Evolutionary conservation across 805 yeast species (phyloP), one percentile per base, ranked within the genome.

Genomic region (Blastobotrys americana): DNA sequence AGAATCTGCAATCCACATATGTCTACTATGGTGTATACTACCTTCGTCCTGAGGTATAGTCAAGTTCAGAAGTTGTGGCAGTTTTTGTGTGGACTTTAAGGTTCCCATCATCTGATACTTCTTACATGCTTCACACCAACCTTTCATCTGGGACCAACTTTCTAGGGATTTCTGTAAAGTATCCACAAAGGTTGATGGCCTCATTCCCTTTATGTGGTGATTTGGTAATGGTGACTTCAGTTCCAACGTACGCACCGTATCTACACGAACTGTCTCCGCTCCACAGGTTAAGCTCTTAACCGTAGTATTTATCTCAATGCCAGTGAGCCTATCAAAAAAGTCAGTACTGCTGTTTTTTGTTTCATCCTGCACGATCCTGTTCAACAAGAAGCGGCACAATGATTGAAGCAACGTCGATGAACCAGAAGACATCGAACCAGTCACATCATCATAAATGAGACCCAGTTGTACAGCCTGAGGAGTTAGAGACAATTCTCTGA

Each of bases 371-470:
- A 73, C 63, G 1, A 84, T 55, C 25, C 70, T 70, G 41, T 72
- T 73, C 45, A 84, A 59, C 15, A 84, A 57, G 55, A 80, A 83
- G 45, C 73, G 67, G 56, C 77, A 77, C 57, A 84, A 82, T 1
- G 72, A 59, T 31, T 77, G 77, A 5, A 77, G 61, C 52, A 74
- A 55, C 8, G 45, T 25, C 35, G 20, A 51, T 48, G 28, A 43
- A 44, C 4, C 53, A 48, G 3, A 52, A 37, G 10, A 27, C 50
- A 6, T n/a, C 33, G 20, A 22, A 23, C 37, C 41, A 23, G 37
- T 43, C 2, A 40, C 38, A 16, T 75, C 79, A 25, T 66, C 69
- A 42, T 77, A 76, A 1, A 80, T 53, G 10, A 86, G 65, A 0
- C 80, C 81, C 23, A 74, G 58, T 3, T 67, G 66, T 16, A 65